phyloP scores from a whole-genome alignment of 805 yeast genomes.

The Myxozyma sirexii region DNA sequence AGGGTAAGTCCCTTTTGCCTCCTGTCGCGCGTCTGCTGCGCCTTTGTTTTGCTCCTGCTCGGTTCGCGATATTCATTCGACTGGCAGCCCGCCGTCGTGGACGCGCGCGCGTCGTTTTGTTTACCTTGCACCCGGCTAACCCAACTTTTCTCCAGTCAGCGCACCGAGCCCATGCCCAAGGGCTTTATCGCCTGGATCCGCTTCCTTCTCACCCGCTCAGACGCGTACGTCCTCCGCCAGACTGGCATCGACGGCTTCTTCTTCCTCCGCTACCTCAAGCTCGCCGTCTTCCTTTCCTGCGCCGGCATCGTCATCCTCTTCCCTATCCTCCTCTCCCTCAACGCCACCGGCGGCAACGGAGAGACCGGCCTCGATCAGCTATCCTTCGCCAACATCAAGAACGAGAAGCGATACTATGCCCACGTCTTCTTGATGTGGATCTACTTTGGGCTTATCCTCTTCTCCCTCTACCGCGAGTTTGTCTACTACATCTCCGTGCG shows the following conservation, averaged over 20 bases:
- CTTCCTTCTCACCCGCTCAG: conserved; percentile 65
- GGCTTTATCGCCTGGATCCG: conserved; percentile 73
- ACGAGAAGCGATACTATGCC: conserved; percentile 71
- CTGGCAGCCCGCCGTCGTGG: not conserved
- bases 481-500: conserved; percentile 75
- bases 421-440: conserved; percentile 83
- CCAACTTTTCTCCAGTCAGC: conserved; percentile 15
- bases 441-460: conserved; percentile 70
- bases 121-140: not conserved
- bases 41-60: not conserved
- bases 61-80: not conserved
- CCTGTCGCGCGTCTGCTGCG: not conserved
- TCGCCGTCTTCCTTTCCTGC: conserved; percentile 57
- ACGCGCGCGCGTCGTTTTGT: not conserved
- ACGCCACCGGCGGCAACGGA: conserved; percentile 63
- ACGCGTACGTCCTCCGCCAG: conserved; percentile 75
- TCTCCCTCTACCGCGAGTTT: conserved; percentile 79
- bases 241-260: conserved; percentile 95
- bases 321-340: conserved; percentile 80
- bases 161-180: conserved; percentile 72
- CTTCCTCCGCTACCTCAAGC: conserved; percentile 73
- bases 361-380: conserved; percentile 71
- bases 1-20: conserved; percentile 16
- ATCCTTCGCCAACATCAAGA: conserved; percentile 75
- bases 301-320: conserved; percentile 58